Evolutionary conservation across 352 stramenopile genomes (phyloP).

Genomic region (Phytophthora tubulina): DNA sequence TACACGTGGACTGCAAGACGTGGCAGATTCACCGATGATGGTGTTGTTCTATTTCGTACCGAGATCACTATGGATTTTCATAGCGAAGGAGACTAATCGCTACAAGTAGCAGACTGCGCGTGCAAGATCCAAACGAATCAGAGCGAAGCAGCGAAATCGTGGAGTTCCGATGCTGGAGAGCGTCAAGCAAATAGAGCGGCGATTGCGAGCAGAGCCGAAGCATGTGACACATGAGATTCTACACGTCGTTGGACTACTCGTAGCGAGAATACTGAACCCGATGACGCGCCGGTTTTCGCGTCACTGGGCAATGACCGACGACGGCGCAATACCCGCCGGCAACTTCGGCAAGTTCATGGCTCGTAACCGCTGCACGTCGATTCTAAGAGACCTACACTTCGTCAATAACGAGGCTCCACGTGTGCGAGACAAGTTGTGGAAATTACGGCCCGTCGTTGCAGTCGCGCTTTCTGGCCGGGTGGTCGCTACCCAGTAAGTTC

Average conservation of each 20-base stretch:
- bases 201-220: not conserved
- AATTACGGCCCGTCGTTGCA: not conserved
- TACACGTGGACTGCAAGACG: not conserved
- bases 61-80: constrained; percentile 20
- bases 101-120: constrained; percentile 5
- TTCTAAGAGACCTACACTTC: constrained; percentile 21
- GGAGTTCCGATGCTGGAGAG: not conserved
- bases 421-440: not conserved
- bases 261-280: not conserved
- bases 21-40: constrained; percentile 1
- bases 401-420: constrained; percentile 9
- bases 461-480: not conserved
- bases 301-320: not conserved
- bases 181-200: not conserved
- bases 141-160: not conserved
- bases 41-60: constrained; percentile 40
- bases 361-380: constrained; percentile 22
- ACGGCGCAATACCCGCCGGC: constrained; percentile 1
- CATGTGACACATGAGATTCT: not conserved
- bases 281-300: not conserved
- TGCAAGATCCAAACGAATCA: not conserved
- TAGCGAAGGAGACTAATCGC: constrained; percentile 31
- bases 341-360: constrained; percentile 15
- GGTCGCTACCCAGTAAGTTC: constrained; percentile 10
- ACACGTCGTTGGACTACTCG: not conserved